Evolutionary conservation across 2,329 filamentous ascomycete species (phyloP), one percentile per base, ranked within the genome.

Genomic region (Westerdykella sp.): DNA sequence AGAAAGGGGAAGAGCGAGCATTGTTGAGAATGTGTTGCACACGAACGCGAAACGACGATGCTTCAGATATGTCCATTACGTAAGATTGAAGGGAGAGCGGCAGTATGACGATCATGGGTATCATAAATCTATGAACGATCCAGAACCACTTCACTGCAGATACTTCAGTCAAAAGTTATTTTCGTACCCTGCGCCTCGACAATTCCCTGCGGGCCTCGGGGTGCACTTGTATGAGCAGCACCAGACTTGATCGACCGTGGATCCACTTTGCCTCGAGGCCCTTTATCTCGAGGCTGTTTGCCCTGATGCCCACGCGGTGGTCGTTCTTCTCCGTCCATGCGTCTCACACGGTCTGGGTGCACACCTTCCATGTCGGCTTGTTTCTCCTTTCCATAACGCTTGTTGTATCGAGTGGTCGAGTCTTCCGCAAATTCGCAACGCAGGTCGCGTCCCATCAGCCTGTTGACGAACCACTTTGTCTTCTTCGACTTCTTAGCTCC

Each of bases 341-440:
- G 56, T 51, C 45, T 64, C 56, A 42, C 55, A 25, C 59, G 46
- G 28, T 57, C 54, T 31, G 59, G 58, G 31, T 63, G 45, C 1
- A 59, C 56, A 2, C 71, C 74, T 11, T 60, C 54, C 11, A 55
- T 48, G 5, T 53, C 50, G 13, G 51, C 57, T 30, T 51, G 56
- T 25, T 75, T 77, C 34, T 83, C 83, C 66, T 90, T 91, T 51
- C 87, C 85, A 61, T 85, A 97, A 1, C 93, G 81, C 75, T 97
- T 98, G 73, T 91, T 91, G 69, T 98, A 98, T 45, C 93, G 75
- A 28, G 81, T 80, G 55, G 87, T 82, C 45, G 90, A 81, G 66
- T 97, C 93, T 70, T 98, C 93, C 15, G 93, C 93, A 58, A 91
- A 89, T 66, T 98, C 91, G 65, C 93, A 82, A 63, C 91, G 87